A percentile compares a stretch with the other conserved stretches of the same genome.
phyloP scores from a whole-genome alignment of 441 rosid genomes.

The Raphanus hybrid region DNA sequence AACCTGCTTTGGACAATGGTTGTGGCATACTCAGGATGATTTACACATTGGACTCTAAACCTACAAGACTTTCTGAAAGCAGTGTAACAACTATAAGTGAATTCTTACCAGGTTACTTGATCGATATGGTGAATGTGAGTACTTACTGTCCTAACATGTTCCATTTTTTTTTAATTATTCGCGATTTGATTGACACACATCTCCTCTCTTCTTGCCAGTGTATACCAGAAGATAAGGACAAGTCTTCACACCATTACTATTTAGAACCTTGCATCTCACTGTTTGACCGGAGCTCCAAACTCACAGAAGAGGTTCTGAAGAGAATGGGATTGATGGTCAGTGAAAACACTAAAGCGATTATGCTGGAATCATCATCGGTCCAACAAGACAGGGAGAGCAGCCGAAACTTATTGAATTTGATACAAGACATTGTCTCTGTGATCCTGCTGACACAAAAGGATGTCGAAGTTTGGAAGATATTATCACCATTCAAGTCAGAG shows the following conservation, averaged over 20 bases:
- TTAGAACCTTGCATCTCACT: conserved; percentile 67
- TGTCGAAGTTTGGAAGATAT: conserved; percentile 47
- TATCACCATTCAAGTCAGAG: conserved; percentile 53
- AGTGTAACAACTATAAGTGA: conserved; percentile 40
- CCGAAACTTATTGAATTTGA: conserved; percentile 40
- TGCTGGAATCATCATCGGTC: conserved; percentile 26
- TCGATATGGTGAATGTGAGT: not conserved
- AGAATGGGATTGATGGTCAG: conserved; percentile 49
- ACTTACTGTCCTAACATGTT: not conserved
- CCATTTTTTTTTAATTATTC: too few relatives aligned
- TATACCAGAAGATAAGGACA: conserved; percentile 28
- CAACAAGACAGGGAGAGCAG: conserved; percentile 37
- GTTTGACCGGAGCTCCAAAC: conserved; percentile 63
- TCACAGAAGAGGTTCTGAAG: conserved; percentile 53
- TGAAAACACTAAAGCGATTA: conserved; percentile 39
- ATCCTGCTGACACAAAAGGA: conserved; percentile 58
- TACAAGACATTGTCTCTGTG: conserved; percentile 55
- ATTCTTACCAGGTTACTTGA: not conserved
- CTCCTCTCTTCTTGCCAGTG: too few relatives aligned
- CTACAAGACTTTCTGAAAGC: conserved; percentile 72
- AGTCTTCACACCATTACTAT: conserved; percentile 44
- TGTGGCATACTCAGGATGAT: conserved; percentile 81
- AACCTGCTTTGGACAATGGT: conserved; percentile 62
- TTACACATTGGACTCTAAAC: conserved; percentile 62
- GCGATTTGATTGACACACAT: too few relatives aligned